These are phyloP conservation scores for Zostera marina DNA, from an alignment of 116 monocot species.

Conservation along the genomic window DNA sequence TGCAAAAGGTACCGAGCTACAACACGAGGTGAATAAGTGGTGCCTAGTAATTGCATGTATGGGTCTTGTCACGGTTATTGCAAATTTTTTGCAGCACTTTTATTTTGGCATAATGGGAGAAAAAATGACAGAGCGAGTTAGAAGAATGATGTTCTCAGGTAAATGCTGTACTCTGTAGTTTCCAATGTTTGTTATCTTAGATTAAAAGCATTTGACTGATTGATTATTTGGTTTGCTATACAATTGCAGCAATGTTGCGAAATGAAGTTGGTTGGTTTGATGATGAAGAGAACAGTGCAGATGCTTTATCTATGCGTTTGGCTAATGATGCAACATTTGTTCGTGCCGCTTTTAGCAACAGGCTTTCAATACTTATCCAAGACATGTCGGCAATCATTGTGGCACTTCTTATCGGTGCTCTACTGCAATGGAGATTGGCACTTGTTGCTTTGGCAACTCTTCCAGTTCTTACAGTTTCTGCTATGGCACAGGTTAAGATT, in stretches of 20 bases:
- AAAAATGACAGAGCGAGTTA: constrained; percentile 79
- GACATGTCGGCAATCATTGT: constrained; percentile 51
- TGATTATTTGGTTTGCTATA: background rate
- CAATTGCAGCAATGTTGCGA: constrained; percentile 48
- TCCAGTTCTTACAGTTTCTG: constrained; percentile 73
- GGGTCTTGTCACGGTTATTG: constrained; percentile 66
- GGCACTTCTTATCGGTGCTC: constrained; percentile 58
- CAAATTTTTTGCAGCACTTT: constrained; percentile 82
- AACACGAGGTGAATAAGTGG: constrained; percentile 79
- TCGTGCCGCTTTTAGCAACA: constrained; percentile 69
- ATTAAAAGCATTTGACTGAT: background rate
- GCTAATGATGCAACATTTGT: constrained; percentile 93
- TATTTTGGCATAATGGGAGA: constrained; percentile 99
- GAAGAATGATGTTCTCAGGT: constrained; percentile 96
- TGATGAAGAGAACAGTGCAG: constrained; percentile 72
- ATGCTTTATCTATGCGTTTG: constrained; percentile 64
- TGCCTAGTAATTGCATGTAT: constrained; percentile 66
- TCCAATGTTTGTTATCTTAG: background rate
- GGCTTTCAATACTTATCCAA: constrained; percentile 84
- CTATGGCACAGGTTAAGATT: constrained; percentile 75
- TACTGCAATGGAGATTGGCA: constrained; percentile 72
- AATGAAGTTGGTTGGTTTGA: constrained; percentile 98
- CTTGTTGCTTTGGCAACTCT: constrained; percentile 66
- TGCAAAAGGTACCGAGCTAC: constrained; percentile 16
- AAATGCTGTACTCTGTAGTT: background rate